Evolutionary conservation across 352 stramenopile species (phyloP).

Genomic region (Pythium volutum): DNA sequence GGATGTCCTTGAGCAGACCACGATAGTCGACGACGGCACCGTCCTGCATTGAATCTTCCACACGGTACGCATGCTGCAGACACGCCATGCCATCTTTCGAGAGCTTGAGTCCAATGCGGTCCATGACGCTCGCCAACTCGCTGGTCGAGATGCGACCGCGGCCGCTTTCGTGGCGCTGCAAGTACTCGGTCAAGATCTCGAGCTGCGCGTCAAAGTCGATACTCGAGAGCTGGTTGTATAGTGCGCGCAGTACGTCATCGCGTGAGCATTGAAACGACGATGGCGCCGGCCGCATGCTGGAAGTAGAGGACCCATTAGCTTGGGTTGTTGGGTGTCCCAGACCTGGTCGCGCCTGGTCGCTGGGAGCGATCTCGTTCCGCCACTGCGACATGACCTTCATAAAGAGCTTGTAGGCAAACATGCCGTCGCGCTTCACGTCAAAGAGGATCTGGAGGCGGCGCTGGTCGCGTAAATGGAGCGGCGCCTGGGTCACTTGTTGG

Average conservation of each 20-base stretch:
- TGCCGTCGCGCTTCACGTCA: conserved; percentile 52
- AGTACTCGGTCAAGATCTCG: conserved; percentile 60
- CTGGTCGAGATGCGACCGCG: conserved; percentile 32
- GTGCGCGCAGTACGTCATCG: conserved; percentile 38
- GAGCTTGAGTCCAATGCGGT: conserved; percentile 51
- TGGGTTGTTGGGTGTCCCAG: not conserved
- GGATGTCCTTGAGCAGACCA: conserved; percentile 9
- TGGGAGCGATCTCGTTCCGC: not conserved
- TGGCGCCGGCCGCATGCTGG: no score
- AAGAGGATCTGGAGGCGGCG: conserved; percentile 63
- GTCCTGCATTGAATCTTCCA: not conserved
- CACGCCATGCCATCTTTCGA: conserved; percentile 36
- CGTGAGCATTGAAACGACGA: conserved; percentile 8
- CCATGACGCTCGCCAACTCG: conserved; percentile 43
- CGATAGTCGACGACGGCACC: conserved; percentile 22
- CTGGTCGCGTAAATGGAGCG: conserved; percentile 32
- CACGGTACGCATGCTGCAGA: conserved; percentile 34
- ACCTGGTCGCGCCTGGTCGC: not conserved
- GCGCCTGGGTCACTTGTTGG: conserved; percentile 28
- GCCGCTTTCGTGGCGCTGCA: conserved; percentile 31
- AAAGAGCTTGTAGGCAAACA: conserved; percentile 71
- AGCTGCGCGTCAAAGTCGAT: conserved; percentile 68
- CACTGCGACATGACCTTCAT: conserved; percentile 71
- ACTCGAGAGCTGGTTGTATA: conserved; percentile 68
- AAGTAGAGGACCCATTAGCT: no score